Percentiles rank a stretch among this genome's conserved stretches.
Evolutionary conservation across 148 eudicot species (phyloP).

Genomic region (Rhododendron mucronatum): DNA sequence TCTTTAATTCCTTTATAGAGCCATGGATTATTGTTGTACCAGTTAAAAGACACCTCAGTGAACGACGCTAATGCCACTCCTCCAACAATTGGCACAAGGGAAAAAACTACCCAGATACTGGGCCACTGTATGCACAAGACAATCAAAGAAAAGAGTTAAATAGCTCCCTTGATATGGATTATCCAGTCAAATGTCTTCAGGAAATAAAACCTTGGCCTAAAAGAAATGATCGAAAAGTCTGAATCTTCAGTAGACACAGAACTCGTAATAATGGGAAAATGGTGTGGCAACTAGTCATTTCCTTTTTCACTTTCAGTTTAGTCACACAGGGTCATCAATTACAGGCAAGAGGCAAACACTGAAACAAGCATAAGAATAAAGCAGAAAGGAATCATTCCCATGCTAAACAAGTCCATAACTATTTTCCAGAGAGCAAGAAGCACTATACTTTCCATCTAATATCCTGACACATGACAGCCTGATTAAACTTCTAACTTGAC

Average conservation of each 20-base stretch:
- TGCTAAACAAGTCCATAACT: neutral
- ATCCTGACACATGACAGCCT: neutral
- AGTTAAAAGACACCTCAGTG: conserved; percentile 78
- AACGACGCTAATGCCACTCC: conserved; percentile 85
- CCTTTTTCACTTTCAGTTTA: neutral
- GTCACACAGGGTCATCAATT: neutral
- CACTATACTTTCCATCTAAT: neutral
- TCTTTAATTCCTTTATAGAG: neutral
- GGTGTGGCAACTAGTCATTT: neutral
- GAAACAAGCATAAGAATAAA: neutral
- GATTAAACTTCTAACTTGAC: neutral
- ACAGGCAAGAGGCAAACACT: neutral
- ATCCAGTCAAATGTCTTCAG: neutral
- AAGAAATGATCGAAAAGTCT: neutral
- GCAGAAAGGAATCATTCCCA: neutral
- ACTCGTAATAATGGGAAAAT: neutral
- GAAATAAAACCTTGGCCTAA: neutral
- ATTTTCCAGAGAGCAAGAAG: neutral
- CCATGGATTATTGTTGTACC: conserved; percentile 28
- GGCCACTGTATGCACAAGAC: conserved; percentile 13
- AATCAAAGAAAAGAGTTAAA: conserved; percentile 8
- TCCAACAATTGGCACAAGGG: conserved; percentile 75
- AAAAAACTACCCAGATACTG: conserved; percentile 54
- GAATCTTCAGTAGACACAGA: neutral
- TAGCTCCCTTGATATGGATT: conserved; percentile 1